Evolutionary conservation across 345 rosid species (phyloP).

Genomic region (Bruguiera sexangula): DNA sequence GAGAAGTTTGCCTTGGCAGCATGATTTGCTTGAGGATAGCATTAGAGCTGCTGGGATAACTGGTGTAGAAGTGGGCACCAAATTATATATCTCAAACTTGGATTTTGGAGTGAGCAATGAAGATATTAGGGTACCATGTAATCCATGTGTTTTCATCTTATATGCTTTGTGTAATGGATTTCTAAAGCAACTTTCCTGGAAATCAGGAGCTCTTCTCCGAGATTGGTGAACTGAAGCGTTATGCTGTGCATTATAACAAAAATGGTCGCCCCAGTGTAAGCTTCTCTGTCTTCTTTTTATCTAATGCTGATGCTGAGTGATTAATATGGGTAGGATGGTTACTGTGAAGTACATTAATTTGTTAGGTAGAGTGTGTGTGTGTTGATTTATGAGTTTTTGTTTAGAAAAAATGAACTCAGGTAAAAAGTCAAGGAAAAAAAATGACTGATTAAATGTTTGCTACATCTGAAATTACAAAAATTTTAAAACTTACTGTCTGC

Average conservation of each 20-base stretch:
- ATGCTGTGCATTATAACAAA: conserved; percentile 78
- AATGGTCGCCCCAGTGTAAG: conserved; percentile 86
- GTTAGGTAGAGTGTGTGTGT: too few relatives aligned
- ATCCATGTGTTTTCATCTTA: conserved; percentile 23
- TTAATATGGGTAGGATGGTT: background rate
- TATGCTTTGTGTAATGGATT: conserved; percentile 19
- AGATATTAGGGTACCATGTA: conserved; percentile 80
- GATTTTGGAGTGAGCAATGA: conserved; percentile 87
- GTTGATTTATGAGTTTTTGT: too few relatives aligned
- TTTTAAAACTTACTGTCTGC: too few relatives aligned
- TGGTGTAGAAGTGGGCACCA: conserved; percentile 79
- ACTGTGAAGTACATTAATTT: background rate
- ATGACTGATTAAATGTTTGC: too few relatives aligned
- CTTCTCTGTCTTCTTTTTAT: background rate
- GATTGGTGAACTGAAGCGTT: conserved; percentile 83
- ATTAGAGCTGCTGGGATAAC: conserved; percentile 86
- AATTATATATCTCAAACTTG: conserved; percentile 81
- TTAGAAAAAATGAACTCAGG: too few relatives aligned
- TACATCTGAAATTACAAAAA: too few relatives aligned
- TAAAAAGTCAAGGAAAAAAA: too few relatives aligned
- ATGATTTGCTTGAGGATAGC: conserved; percentile 92
- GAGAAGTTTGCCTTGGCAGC: conserved; percentile 81
- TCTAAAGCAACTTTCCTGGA: conserved; percentile 20
- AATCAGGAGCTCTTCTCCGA: conserved; percentile 88
- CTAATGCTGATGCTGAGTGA: background rate